A percentile compares a stretch with the other conserved stretches of the same genome.
These are phyloP conservation scores for Populus alba DNA, from an alignment of 345 rosid genomes.

Conservation along the genomic window DNA sequence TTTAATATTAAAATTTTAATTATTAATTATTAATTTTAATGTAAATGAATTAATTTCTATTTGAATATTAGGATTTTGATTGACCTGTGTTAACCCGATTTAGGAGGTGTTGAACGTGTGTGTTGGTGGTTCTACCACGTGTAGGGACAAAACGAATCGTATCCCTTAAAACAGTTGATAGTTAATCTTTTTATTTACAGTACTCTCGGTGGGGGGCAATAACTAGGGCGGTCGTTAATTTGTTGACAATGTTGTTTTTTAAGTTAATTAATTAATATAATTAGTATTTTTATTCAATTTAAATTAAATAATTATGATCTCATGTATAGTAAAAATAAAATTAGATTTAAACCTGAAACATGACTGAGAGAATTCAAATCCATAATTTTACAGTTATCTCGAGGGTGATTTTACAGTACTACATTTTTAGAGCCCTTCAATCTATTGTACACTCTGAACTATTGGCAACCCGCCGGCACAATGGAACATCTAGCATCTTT, in stretches of 20 bases:
- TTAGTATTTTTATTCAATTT: no score
- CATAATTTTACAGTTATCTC: no score
- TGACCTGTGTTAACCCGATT: fast-evolving
- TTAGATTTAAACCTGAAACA: no score
- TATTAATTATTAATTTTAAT: no score
- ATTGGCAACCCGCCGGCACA: not conserved
- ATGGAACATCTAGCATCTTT: not conserved
- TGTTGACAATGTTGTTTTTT: not conserved
- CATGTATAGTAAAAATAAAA: no score
- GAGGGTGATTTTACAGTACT: no score
- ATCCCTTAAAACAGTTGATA: no score
- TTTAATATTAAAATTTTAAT: no score
- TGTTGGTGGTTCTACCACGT: not conserved
- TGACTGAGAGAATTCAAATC: no score
- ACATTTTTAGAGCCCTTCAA: not conserved
- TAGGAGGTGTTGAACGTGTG: not conserved
- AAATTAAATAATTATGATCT: no score
- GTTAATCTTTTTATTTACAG: not conserved
- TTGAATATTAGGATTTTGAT: no score
- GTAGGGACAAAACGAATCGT: not conserved
- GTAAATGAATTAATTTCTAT: no score
- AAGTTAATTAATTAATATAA: not conserved
- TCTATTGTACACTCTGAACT: not conserved
- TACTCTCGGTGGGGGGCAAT: not conserved
- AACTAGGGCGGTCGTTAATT: not conserved